Evolutionary conservation across 352 stramenopile genomes (phyloP).

Genomic region (Pythium aquatile): DNA sequence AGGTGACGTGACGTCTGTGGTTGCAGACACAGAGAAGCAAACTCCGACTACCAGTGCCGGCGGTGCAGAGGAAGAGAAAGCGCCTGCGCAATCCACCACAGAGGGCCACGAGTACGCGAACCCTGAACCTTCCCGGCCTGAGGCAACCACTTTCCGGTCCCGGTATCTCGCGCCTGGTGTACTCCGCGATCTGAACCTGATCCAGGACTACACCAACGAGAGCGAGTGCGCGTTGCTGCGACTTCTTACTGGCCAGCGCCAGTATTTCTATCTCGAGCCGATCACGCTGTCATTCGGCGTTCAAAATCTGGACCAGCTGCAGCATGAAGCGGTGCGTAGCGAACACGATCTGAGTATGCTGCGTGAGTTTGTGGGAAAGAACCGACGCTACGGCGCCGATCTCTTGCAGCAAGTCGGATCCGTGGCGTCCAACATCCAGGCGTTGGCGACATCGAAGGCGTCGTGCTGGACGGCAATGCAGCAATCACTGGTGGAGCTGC

Average conservation of each 20-base stretch:
- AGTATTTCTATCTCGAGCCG: slow-evolving; percentile 80
- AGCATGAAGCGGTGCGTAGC: slow-evolving; percentile 17
- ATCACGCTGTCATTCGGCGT: slow-evolving; percentile 29
- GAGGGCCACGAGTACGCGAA: background rate
- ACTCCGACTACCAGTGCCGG: background rate
- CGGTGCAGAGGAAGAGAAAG: background rate
- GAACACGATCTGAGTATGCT: slow-evolving; percentile 20
- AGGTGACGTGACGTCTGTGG: background rate
- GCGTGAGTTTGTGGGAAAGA: slow-evolving; percentile 19
- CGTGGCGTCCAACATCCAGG: slow-evolving; percentile 7
- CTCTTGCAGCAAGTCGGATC: slow-evolving; percentile 14
- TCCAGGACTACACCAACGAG: slow-evolving; percentile 74
- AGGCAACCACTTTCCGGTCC: slow-evolving; percentile 38
- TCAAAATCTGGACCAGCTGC: slow-evolving; percentile 21
- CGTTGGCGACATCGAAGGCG: slow-evolving; percentile 16
- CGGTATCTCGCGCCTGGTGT: slow-evolving; percentile 58
- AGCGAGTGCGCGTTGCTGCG: slow-evolving; percentile 58
- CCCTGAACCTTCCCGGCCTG: background rate
- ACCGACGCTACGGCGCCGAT: slow-evolving; percentile 22
- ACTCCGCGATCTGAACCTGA: slow-evolving; percentile 66
- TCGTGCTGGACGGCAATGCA: slow-evolving; percentile 53
- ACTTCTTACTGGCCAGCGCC: slow-evolving; percentile 59
- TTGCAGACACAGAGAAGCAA: background rate
- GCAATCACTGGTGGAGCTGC: slow-evolving; percentile 43
- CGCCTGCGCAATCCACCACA: background rate